Base-by-base conservation (phyloP, 192 early-diverging fungal genomes). In the Backusella luteola region DNA sequence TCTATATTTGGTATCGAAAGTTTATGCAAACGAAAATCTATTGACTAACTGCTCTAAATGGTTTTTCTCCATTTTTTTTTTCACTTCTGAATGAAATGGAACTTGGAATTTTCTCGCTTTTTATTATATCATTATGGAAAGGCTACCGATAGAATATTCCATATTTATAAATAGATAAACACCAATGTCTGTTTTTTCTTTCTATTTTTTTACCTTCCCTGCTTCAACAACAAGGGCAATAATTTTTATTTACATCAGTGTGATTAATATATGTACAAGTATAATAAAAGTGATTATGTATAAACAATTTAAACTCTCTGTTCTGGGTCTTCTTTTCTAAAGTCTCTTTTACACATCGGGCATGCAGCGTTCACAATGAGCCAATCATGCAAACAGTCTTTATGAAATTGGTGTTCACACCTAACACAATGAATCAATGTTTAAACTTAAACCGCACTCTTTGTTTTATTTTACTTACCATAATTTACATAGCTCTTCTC, bases 331-430 rank as follows among this genome's bases (percentile, higher is more conserved):
- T 81, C 81, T 59, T 80, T 84, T n/a, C 79, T 82, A 46, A 88
- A 83, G 73, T 88, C 87, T 34, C 80, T 83, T 53, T 92, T 91
- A 80, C 94, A 95, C 26, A 94, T 83, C 21, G 94, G 94, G 78
- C 94, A 96, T 7, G 86, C 84, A 71, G 86, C 84, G 78, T 94
- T 93, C 67, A 93, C 75, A 32, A 85, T 85, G 38, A 96, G 84
- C 94, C 94, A 96, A 75, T 92, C 91, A 73, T 93, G 91, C 1
- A 94, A 91, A 82, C 94, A 96, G 23, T 89, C 85, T 79, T 88
- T 88, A 83, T 96, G 94, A 81, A 94, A 93, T 76, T 93, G 91
- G 81, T 96, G 94, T 1, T 77, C 80, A 83, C 94, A 81, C 73
- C 80, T 81, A 66, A 49, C 36, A 5, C 15, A 21, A 68, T 17